Evolutionary conservation across 164 flowering plant genomes (phyloP).

Genomic region (Nymphaea thermarum): DNA sequence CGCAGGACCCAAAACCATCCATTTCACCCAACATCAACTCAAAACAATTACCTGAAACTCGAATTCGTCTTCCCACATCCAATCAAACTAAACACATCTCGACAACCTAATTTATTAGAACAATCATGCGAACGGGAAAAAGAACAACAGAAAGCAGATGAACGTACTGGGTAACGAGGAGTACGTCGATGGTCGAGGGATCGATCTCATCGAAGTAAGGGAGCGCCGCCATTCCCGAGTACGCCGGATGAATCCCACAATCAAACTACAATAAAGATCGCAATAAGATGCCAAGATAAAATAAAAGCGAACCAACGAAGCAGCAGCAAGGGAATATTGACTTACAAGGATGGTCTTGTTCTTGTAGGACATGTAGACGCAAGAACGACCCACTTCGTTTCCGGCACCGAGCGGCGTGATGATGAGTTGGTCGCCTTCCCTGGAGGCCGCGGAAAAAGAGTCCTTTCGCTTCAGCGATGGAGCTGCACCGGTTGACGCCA

Average conservation of each 20-base stretch:
- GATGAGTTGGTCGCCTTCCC: constrained; percentile 74
- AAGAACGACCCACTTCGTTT: constrained; percentile 98
- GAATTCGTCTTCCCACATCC: too few relatives aligned
- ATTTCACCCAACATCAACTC: too few relatives aligned
- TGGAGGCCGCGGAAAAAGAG: constrained; percentile 14
- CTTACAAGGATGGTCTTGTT: constrained; percentile 52
- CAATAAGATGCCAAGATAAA: neutral
- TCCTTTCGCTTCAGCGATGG: constrained; percentile 49
- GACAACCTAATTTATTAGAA: too few relatives aligned
- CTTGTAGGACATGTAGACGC: constrained; percentile 79
- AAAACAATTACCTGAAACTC: too few relatives aligned
- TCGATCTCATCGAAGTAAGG: constrained; percentile 98
- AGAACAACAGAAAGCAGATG: neutral
- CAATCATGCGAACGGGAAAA: too few relatives aligned
- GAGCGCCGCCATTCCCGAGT: constrained; percentile 92
- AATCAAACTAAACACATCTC: too few relatives aligned
- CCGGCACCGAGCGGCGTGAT: constrained; percentile 96
- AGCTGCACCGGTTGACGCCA: constrained; percentile 4
- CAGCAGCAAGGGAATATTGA: neutral
- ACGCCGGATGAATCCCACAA: constrained; percentile 96
- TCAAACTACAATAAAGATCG: constrained; percentile 45
- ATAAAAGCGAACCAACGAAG: neutral
- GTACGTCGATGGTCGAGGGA: constrained; percentile 83
- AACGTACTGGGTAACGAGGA: constrained; percentile 91
- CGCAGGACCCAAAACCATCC: too few relatives aligned